Evolutionary conservation across 208 protist species (phyloP).

Genomic region (Polymyxa betae): DNA sequence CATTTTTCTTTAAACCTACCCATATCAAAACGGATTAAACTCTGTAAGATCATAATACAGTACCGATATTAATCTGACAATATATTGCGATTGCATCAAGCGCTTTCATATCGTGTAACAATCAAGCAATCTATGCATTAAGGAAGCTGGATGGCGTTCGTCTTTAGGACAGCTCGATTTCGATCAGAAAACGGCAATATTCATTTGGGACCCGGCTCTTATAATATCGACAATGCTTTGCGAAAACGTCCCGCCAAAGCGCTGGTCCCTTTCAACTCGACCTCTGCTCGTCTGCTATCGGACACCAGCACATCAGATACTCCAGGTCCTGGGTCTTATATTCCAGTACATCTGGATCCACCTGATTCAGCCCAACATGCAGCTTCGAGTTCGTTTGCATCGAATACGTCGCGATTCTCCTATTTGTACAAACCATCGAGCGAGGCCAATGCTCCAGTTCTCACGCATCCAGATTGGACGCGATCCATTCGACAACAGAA

Average conservation of each 20-base stretch:
- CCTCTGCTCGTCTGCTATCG: not conserved
- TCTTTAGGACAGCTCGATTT: slow-evolving; percentile 17
- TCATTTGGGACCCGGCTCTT: not conserved
- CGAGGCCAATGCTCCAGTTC: not conserved
- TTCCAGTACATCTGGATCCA: not conserved
- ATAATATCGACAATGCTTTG: not conserved
- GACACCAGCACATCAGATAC: not conserved
- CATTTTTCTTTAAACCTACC: not conserved
- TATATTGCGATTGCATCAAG: not conserved
- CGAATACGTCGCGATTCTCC: not conserved
- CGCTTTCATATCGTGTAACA: not conserved
- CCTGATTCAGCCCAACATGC: not conserved
- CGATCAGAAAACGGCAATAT: not conserved
- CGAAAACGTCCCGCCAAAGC: not conserved
- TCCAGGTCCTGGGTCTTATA: slow-evolving; percentile 1
- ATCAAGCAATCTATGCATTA: not conserved
- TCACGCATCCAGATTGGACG: not conserved
- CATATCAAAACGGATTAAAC: not conserved
- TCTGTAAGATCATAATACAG: too few species aligned
- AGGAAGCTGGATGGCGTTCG: not conserved
- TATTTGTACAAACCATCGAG: not conserved
- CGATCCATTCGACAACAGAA: not conserved
- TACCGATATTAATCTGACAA: too few species aligned
- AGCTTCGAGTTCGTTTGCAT: not conserved
- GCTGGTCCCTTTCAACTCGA: slow-evolving; percentile 40